Base-by-base conservation (phyloP, 805 yeast genomes). In the Candida gorgasii region DNA sequence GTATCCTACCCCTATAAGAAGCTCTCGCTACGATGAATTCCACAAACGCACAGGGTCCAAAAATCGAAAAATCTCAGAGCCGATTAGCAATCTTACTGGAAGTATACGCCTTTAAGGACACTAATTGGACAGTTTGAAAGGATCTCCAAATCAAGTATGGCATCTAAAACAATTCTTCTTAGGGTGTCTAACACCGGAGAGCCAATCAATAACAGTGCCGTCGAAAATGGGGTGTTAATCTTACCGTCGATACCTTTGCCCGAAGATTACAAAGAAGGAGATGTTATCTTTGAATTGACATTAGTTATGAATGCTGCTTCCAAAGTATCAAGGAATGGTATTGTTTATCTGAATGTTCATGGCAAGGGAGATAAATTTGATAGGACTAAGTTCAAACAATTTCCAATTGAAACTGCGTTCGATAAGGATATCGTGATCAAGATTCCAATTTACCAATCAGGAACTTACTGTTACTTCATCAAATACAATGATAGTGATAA, bases 241-340 rank as follows among this genome's bases (percentile, higher is more conserved):
- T 64, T 78, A 17, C 84, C 84, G 0, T 61, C 80, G 1, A 49
- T 67, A 29, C 70, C 74, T 1, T 64, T 66, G 3, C 66, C 69
- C 0, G 46, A 53, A 1, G 48, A 49, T 23, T 62, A 61, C 44
- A 52, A 63, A 15, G 40, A 50, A 8, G 71, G 65, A 2, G 75
- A 75, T 39, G 67, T 70, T 3, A 53, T 80, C 23, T 78, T 73
- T 53, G 55, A 62, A 11, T 67, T 92, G 39, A 72, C 81, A 33
- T 69, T 92, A 46, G 75, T 76, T 42, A 65, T 92, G 45, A 79
- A 83, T 27, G 93, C 96, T 2, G 87, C 95, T 8, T 76, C 92
- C 5, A 75, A 78, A 12, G 78, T 89, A 12, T 71, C 87, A 8
- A 78, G 86, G 53, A 79, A 80, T 23, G 97, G 93, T 5, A 65